phyloP scores from a whole-genome alignment of 306 rosid genomes.

The Medicago arabica region DNA sequence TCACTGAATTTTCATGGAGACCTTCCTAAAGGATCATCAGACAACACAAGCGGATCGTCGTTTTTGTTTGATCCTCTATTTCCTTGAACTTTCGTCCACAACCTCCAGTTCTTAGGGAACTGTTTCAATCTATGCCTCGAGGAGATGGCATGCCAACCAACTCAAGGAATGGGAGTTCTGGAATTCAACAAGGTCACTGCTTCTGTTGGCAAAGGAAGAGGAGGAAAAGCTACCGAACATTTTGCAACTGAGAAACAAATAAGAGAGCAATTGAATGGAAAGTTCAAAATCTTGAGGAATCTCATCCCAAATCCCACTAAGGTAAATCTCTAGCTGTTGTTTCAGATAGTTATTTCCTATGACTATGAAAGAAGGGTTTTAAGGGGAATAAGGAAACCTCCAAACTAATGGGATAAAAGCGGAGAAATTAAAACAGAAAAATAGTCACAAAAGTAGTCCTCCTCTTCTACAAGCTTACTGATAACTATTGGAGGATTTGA shows the following conservation, averaged over 20 bases:
- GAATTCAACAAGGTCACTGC: constrained; percentile 67
- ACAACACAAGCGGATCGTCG: constrained; percentile 55
- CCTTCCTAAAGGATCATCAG: constrained; percentile 48
- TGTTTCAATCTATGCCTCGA: constrained; percentile 72
- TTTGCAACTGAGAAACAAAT: constrained; percentile 75
- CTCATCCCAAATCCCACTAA: constrained; percentile 84
- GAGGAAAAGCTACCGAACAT: constrained; percentile 64
- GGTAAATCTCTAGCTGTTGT: constrained; percentile 44
- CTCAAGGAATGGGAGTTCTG: constrained; percentile 68
- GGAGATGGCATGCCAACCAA: constrained; percentile 67
- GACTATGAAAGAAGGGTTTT: not conserved
- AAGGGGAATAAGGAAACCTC: constrained; percentile 3
- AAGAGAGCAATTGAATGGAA: constrained; percentile 73
- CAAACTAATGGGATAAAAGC: not conserved
- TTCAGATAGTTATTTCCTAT: not conserved
- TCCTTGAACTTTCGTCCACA: constrained; percentile 89
- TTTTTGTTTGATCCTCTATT: constrained; percentile 72
- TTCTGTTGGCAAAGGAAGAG: constrained; percentile 59
- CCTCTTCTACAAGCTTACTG: not conserved
- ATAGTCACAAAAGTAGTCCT: not conserved
- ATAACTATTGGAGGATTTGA: too few species aligned
- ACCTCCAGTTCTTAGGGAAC: constrained; percentile 74
- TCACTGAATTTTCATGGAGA: too few species aligned
- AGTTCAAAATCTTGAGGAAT: constrained; percentile 54
- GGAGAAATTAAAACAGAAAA: constrained; percentile 25